A percentile compares a stretch with the other conserved stretches of the same genome.
phyloP scores from a whole-genome alignment of 441 rosid genomes.

The Gossypium trilobum region DNA sequence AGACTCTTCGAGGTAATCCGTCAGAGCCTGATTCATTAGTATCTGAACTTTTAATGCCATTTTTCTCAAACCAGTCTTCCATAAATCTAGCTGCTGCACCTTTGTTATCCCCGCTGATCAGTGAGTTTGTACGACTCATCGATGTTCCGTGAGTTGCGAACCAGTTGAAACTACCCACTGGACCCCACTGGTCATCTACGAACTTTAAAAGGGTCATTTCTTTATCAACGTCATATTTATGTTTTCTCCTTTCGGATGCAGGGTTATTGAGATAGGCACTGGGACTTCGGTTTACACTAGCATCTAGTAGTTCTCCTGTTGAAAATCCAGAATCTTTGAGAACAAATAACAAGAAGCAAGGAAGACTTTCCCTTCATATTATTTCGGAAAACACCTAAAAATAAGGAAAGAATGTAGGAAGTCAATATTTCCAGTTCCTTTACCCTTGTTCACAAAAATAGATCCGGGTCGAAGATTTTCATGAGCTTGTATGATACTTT shows the following conservation, averaged over 20 bases:
- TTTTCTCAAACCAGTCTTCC: constrained; percentile 86
- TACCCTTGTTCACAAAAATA: constrained; percentile 59
- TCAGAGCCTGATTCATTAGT: constrained; percentile 27
- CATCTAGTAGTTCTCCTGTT: constrained; percentile 78
- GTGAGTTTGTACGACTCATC: constrained; percentile 86
- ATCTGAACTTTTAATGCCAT: constrained; percentile 26
- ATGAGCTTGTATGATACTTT: constrained; percentile 73
- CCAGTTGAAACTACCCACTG: constrained; percentile 91
- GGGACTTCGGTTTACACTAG: constrained; percentile 85
- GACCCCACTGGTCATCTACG: constrained; percentile 78
- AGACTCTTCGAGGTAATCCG: constrained; percentile 61
- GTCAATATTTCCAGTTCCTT: constrained; percentile 12
- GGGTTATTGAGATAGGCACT: constrained; percentile 89
- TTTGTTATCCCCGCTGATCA: constrained; percentile 94
- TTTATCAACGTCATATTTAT: constrained; percentile 75
- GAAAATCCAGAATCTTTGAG: constrained; percentile 3
- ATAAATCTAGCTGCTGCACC: constrained; percentile 87
- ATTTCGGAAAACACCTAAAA: background rate
- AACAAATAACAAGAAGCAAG: too few relatives aligned
- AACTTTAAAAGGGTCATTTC: constrained; percentile 92
- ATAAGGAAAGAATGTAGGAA: constrained; percentile 13
- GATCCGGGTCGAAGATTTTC: constrained; percentile 78
- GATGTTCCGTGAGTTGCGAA: constrained; percentile 97
- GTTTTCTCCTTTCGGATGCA: constrained; percentile 49
- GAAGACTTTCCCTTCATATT: too few relatives aligned